Conservation (phyloP, 495 filamentous ascomycete genomes). For the Aspergillus asperescens region DNA sequence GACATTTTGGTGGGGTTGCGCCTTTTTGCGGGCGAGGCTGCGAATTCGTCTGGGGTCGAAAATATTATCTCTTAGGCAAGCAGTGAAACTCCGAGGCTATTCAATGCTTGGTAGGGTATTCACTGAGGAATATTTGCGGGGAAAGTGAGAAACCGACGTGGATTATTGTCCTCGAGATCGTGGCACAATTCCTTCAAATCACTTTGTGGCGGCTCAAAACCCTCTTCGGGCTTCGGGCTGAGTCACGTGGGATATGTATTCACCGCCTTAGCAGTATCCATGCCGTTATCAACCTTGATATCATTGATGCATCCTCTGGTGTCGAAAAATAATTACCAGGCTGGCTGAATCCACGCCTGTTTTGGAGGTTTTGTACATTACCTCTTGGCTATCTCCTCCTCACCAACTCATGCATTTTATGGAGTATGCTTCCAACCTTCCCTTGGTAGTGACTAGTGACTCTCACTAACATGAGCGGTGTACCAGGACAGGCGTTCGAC, state of each 20-base stretch:
- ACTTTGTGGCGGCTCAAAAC: constrained; percentile 48
- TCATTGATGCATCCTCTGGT: neutral
- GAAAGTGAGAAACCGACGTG: constrained; percentile 4
- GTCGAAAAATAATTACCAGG: neutral
- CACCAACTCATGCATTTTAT: constrained; percentile 8
- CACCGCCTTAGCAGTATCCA: constrained; percentile 28
- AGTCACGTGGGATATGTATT: constrained; percentile 24
- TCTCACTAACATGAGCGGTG: constrained; percentile 1
- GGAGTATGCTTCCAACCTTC: neutral
- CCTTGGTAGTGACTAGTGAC: neutral
- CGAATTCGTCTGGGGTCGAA: constrained; percentile 9
- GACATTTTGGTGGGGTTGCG: constrained; percentile 69
- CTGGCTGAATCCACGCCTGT: neutral
- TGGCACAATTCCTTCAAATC: constrained; percentile 38
- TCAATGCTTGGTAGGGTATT: constrained; percentile 4
- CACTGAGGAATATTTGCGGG: constrained; percentile 1
- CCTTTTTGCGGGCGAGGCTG: constrained; percentile 28
- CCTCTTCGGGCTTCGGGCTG: constrained; percentile 30
- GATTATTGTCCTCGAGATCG: constrained; percentile 13
- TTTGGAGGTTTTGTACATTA: neutral
- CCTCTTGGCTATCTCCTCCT: neutral
- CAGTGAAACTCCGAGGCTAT: constrained; percentile 14
- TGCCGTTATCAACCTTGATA: neutral
- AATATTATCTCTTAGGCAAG: constrained; percentile 4
- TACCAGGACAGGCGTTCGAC: neutral